Base-by-base conservation (phyloP, 192 early-diverging fungal genomes). In the Gorgonomyces haynaldii region DNA sequence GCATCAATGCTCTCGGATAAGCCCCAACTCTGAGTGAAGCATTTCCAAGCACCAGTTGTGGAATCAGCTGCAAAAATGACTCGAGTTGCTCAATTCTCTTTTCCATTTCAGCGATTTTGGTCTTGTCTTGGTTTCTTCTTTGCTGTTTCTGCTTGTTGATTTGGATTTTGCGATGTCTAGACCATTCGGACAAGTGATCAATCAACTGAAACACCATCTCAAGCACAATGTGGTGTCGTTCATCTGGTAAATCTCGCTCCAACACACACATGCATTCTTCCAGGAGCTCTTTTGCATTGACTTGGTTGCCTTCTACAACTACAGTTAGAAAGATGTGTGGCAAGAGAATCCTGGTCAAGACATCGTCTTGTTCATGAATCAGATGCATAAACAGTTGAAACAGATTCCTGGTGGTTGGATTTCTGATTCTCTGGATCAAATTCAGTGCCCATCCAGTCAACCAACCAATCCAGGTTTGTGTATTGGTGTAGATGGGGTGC, bases 1-100 rank as follows among this genome's bases (percentile, higher is more conserved):
- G 82, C 30, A 81, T 38, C 3, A 86, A 41, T 0, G 86, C 80
- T 7, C 84, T 65, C 5, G 81, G 72, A 44, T 81, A 83, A 0
- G 81, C 76, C 36, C 67, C 67, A 49, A 66, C 71, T 32, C 56
- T 43, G 35, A 68, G 77, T 0, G 86, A 69, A 1, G 81, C 77
- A 20, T 62, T 56, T 0, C 82, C 83, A 65, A 83, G 76, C 2
- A 72, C 39, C 4, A 59, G 50, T 25, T 83, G 63, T 0, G 85
- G 81, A 20, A 88, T 85, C 1, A 45, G 56, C 1, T 41, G 32
- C 5, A 88, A 46, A n/a, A 81, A 66, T 1, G 41, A n/a, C 15
- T 72, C 61, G 5, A 85, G 58, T 10, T 38, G 39, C 1, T 29
- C 23, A 0, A 67, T 8, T 20, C 10, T 44, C 3, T 21, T 54